Evolutionary conservation across 352 stramenopile genomes (phyloP).

Genomic region (Blastocystis sp.): DNA sequence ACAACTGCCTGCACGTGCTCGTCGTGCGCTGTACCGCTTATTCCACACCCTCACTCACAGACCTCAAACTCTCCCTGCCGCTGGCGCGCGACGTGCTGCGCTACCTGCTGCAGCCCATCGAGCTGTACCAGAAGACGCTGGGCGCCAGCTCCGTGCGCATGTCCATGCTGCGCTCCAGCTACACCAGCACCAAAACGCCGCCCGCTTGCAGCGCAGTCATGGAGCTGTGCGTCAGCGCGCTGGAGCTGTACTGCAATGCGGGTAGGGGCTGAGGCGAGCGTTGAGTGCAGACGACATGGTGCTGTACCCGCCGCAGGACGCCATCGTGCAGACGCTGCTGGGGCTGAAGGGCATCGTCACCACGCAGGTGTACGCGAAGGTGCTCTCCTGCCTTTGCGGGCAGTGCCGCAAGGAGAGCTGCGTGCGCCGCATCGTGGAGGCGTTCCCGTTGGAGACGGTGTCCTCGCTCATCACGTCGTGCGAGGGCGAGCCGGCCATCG

Average conservation of each 20-base stretch:
- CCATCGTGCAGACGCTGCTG: neutral
- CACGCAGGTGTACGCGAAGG: neutral
- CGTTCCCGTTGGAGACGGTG: neutral
- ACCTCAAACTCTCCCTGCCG: neutral
- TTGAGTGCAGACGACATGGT: slow-evolving; percentile 28
- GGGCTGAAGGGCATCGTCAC: neutral
- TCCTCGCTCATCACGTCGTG: neutral
- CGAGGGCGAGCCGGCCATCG: neutral
- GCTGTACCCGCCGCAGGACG: slow-evolving; percentile 5
- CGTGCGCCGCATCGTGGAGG: neutral
- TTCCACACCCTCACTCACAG: neutral
- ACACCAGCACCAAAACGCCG: neutral
- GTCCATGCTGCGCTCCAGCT: neutral
- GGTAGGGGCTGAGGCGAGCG: neutral
- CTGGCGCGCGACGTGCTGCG: neutral
- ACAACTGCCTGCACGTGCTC: slow-evolving; percentile 30
- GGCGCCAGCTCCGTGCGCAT: neutral
- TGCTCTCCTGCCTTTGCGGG: slow-evolving; percentile 32
- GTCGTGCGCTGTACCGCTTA: slow-evolving; percentile 7
- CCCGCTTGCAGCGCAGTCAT: slow-evolving; percentile 5
- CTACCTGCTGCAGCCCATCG: slow-evolving; percentile 18
- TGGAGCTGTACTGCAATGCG: slow-evolving; percentile 63
- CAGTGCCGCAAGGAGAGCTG: slow-evolving; percentile 19
- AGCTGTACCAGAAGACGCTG: neutral
- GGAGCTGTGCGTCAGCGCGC: neutral